These are phyloP conservation scores for Nothophytophthora sp. DNA, from an alignment of 352 stramenopile genomes.

Conservation along the genomic window DNA sequence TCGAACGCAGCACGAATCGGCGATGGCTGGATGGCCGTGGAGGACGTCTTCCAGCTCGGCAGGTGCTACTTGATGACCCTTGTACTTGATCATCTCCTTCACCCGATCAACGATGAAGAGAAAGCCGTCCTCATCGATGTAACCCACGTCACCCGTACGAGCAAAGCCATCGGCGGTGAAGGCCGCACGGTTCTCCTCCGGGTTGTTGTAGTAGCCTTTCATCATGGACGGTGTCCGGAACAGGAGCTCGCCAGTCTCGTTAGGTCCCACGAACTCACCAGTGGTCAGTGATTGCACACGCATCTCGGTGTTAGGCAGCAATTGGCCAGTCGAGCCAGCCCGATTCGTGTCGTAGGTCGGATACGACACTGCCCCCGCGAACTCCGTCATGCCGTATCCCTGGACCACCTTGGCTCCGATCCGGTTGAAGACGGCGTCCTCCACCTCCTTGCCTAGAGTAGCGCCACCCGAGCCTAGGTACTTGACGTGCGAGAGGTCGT, in stretches of 20 bases:
- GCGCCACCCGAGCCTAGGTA: conserved; percentile 80
- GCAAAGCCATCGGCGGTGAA: conserved; percentile 81
- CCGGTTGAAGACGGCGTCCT: conserved; percentile 59
- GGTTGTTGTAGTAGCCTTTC: conserved; percentile 61
- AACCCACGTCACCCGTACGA: conserved; percentile 88
- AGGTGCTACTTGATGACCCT: conserved; percentile 90
- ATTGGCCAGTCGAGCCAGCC: conserved; percentile 28
- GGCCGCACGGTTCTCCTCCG: conserved; percentile 75
- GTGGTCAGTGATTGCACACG: conserved; percentile 37
- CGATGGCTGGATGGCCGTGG: conserved; percentile 64
- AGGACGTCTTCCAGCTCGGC: conserved; percentile 92
- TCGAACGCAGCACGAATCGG: conserved; percentile 74
- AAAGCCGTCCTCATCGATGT: conserved; percentile 91
- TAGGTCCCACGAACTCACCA: conserved; percentile 25
- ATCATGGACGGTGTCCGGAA: conserved; percentile 51
- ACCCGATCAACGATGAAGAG: conserved; percentile 93
- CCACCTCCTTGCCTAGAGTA: conserved; percentile 74
- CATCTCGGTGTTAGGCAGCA: conserved; percentile 40
- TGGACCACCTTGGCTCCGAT: conserved; percentile 53
- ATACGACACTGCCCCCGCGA: conserved; percentile 55
- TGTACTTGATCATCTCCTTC: conserved; percentile 97
- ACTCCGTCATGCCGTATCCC: conserved; percentile 65
- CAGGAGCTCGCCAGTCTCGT: conserved; percentile 64
- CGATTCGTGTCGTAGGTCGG: conserved; percentile 26
- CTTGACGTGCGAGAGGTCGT: conserved; percentile 79